These are phyloP conservation scores for Lolium rigidum DNA, from an alignment of 176 grass and related monocot genomes.

Conservation along the genomic window DNA sequence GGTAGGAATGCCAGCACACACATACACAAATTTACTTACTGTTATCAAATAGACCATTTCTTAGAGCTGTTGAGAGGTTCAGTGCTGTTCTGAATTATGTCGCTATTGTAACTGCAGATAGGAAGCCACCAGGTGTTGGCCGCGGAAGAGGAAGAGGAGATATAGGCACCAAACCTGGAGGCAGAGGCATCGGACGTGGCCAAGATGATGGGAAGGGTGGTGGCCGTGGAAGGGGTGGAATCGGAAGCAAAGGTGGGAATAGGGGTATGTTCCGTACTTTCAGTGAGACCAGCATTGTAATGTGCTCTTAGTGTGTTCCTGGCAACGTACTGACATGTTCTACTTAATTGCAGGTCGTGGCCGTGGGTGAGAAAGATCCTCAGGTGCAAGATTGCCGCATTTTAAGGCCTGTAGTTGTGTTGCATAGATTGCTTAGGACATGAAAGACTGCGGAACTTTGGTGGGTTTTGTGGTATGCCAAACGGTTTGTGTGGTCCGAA, in stretches of 20 bases:
- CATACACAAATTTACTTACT: neutral
- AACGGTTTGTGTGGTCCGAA: conserved; percentile 18
- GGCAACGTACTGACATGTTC: conserved; percentile 3
- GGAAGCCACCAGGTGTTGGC: conserved; percentile 94
- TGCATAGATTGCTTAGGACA: conserved; percentile 58
- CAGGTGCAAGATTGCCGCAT: conserved; percentile 48
- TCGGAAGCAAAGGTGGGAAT: conserved; percentile 69
- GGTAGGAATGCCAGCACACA: neutral
- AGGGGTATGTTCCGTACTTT: conserved; percentile 55
- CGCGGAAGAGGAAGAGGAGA: conserved; percentile 91
- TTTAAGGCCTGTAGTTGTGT: conserved; percentile 56
- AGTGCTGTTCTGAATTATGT: neutral
- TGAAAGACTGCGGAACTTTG: conserved; percentile 50
- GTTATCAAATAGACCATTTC: neutral
- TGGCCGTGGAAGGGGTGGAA: conserved; percentile 71
- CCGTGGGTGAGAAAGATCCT: conserved; percentile 56
- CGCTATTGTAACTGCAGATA: conserved; percentile 66
- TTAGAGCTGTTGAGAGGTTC: neutral
- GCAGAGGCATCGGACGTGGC: conserved; percentile 74
- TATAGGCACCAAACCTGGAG: conserved; percentile 58
- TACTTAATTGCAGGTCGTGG: conserved; percentile 63
- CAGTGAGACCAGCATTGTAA: neutral
- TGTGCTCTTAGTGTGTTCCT: neutral
- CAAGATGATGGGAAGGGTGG: conserved; percentile 82
- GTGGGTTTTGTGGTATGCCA: conserved; percentile 23